Base-by-base conservation (phyloP, 768 basidiomycete species). In the Lenzites betulinus region DNA sequence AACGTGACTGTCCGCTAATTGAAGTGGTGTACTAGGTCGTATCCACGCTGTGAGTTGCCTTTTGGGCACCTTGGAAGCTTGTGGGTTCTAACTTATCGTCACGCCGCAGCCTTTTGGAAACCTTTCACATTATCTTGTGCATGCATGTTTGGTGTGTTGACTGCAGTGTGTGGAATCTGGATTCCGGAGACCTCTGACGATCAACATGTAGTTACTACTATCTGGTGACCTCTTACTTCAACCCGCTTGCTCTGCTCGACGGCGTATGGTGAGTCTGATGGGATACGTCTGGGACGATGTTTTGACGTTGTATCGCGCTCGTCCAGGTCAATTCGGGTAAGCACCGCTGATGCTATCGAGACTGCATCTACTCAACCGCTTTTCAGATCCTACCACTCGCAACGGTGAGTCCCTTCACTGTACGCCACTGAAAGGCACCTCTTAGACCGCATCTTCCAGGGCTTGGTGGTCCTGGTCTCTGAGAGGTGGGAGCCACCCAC, bases 201-300 rank as follows among this genome's bases (percentile, higher is more conserved):
- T n/a, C 26, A 3, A 22, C 4, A 25, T 16, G 15, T 16, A 57
- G 55, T 22, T 57, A 57, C 48, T 57, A 39, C 47, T 57, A 57
- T 36, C 39, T 57, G 13, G 47, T 57, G 13, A 41, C 55, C 25
- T 39, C 41, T 18, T 57, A 57, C 55, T 57, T 57, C 55, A 50
- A 57, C 25, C 55, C 55, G 18, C 23, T 25, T 3, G 43, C 30
- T 35, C 46, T 56, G 1, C 23, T 56, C 7, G 36, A 47, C 33
- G 44, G 44, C 11, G 54, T 56, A 16, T 48, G 44, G 54, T 56
- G 28, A 30, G 30, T 20, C n/a, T n/a, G n/a, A n/a, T n/a, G n/a
- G n/a, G n/a, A 22, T 20, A 2, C 33, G 13, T 36, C 18, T 7
- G 28, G 16, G 8, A 28, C 2, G 9, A 8, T 30, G 15, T 1